These are phyloP conservation scores for Alternaria sp. DNA, from an alignment of 2,329 filamentous ascomycete genomes.

Conservation along the genomic window DNA sequence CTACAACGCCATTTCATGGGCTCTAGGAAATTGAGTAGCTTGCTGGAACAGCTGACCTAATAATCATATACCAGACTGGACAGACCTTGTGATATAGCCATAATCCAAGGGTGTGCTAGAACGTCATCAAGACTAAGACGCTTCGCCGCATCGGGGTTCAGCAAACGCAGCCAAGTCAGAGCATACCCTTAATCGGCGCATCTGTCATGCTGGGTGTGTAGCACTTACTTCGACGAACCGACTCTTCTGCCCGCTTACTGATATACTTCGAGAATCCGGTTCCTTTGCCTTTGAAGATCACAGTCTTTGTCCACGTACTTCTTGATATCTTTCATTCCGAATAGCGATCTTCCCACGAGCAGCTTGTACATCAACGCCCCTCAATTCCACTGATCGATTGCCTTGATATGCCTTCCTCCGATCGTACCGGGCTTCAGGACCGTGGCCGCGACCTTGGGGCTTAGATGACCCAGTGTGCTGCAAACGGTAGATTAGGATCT, in stretches of 20 bases:
- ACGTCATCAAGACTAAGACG: conserved; percentile 85
- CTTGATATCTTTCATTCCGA: conserved; percentile 84
- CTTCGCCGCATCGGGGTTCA: conserved; percentile 79
- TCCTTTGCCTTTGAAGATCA: conserved; percentile 72
- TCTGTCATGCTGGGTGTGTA: not conserved
- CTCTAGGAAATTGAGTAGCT: not conserved
- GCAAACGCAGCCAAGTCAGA: conserved; percentile 17
- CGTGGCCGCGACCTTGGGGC: conserved; percentile 82
- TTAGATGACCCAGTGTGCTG: conserved; percentile 91
- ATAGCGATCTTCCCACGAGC: conserved; percentile 88
- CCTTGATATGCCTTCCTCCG: conserved; percentile 87
- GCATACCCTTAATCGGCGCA: not conserved
- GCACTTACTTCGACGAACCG: conserved; percentile 63
- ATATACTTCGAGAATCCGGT: conserved; percentile 89
- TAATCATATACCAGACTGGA: conserved; percentile 3
- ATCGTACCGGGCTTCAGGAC: conserved; percentile 58
- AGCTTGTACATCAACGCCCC: conserved; percentile 96
- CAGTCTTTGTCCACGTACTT: conserved; percentile 84
- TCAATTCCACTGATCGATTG: conserved; percentile 91
- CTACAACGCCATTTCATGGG: not conserved
- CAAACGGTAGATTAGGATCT: conserved; percentile 90
- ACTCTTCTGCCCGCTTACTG: conserved; percentile 81
- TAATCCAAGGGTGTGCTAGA: conserved; percentile 88
- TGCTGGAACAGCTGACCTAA: conserved; percentile 9
- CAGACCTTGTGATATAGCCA: conserved; percentile 65